These are phyloP conservation scores for Vigna hirtella DNA, from an alignment of 306 rosid species.

Conservation along the genomic window DNA sequence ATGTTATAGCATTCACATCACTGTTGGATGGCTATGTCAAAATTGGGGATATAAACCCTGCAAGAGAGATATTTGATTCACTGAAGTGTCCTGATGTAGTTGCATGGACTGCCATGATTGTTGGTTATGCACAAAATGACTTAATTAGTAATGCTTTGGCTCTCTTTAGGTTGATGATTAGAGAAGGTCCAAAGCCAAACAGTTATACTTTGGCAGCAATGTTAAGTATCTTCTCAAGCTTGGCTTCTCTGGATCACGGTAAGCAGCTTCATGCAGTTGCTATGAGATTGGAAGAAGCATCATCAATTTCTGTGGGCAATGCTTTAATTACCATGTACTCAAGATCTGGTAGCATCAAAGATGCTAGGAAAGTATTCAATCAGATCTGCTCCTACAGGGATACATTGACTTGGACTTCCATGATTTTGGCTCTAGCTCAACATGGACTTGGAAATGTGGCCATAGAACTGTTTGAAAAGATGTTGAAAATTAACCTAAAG, in stretches of 20 bases:
- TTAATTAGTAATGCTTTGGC: conserved; percentile 67
- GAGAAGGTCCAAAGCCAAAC: conserved; percentile 80
- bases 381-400: conserved; percentile 53
- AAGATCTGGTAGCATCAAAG: conserved; percentile 74
- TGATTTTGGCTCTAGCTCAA: conserved; percentile 86
- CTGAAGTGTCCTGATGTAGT: conserved; percentile 69
- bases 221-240: conserved; percentile 72
- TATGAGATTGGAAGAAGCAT: conserved; percentile 64
- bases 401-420: conserved; percentile 84
- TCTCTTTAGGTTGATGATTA: conserved; percentile 73
- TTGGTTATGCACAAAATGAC: conserved; percentile 79
- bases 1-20: conserved; percentile 82
- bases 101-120: conserved; percentile 95
- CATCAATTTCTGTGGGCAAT: conserved; percentile 79
- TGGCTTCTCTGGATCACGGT: conserved; percentile 80
- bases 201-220: conserved; percentile 75
- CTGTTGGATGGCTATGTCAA: conserved; percentile 84
- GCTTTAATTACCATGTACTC: conserved; percentile 87
- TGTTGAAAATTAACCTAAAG: conserved; percentile 66
- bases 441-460: conserved; percentile 92
- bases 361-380: conserved; percentile 70
- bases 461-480: conserved; percentile 76
- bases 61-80: conserved; percentile 80
- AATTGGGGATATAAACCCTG: conserved; percentile 75
- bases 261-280: conserved; percentile 84